These are phyloP conservation scores for Flagelloscypha sp. DNA, from an alignment of 768 basidiomycete species.

Conservation along the genomic window DNA sequence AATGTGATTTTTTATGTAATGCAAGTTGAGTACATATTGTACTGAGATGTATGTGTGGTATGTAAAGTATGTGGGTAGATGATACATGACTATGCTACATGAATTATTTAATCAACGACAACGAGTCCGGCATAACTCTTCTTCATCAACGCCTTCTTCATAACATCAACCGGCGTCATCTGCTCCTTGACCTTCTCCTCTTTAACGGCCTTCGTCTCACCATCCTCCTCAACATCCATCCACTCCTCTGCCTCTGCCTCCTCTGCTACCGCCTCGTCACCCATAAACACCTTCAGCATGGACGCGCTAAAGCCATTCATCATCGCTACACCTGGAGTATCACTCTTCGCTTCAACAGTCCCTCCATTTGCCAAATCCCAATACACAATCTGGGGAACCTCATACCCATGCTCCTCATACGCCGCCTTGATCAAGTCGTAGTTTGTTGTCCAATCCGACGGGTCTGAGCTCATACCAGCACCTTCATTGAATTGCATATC, in stretches of 20 bases:
- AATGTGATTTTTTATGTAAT: no score
- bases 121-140: slow-evolving; percentile 48
- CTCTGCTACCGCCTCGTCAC: no score
- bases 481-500: slow-evolving; percentile 72
- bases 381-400: slow-evolving; percentile 65
- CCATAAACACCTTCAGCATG: slow-evolving; percentile 69
- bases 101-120: slow-evolving; percentile 51
- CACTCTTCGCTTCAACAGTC: slow-evolving; percentile 42
- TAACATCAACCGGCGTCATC: slow-evolving; percentile 35
- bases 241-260: slow-evolving; percentile 23
- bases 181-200: no score
- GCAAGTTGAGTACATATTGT: no score
- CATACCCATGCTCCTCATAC: slow-evolving; percentile 57
- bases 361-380: slow-evolving; percentile 45
- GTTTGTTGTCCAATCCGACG: slow-evolving; percentile 68
- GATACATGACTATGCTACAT: no score
- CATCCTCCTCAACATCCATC: slow-evolving; percentile 16
- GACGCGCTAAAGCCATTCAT: slow-evolving; percentile 63
- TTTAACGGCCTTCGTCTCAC: slow-evolving; percentile 21
- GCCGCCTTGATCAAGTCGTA: slow-evolving; percentile 47
- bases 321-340: slow-evolving; percentile 55
- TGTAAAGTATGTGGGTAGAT: no score
- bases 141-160: slow-evolving; percentile 40
- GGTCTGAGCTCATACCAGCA: slow-evolving; percentile 1
- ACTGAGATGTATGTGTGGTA: no score